These are phyloP conservation scores for Aspergillus intermedius DNA, from an alignment of 2,329 filamentous ascomycete genomes.

Conservation along the genomic window DNA sequence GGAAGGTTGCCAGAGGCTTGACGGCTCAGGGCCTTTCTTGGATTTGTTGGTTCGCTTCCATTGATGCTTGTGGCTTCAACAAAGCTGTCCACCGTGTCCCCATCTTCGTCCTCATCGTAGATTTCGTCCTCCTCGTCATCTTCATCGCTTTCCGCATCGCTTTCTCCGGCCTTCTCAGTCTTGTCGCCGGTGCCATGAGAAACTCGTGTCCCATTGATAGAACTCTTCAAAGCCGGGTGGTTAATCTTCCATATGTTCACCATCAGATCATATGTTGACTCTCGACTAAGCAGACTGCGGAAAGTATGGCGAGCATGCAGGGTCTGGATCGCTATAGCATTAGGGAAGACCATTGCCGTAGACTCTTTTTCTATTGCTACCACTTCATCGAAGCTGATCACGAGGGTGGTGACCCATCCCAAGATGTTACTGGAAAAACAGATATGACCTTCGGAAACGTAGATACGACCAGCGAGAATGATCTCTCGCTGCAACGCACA, in stretches of 20 bases:
- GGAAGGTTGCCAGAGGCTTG: slow-evolving; percentile 59
- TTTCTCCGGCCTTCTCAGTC: slow-evolving; percentile 69
- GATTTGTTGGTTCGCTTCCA: slow-evolving; percentile 45
- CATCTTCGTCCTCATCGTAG: slow-evolving; percentile 47
- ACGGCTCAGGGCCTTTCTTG: slow-evolving; percentile 53
- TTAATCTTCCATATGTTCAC: slow-evolving; percentile 98
- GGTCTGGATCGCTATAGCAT: slow-evolving; percentile 94
- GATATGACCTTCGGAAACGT: slow-evolving; percentile 93
- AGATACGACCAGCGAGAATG: slow-evolving; percentile 83
- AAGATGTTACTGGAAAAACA: slow-evolving; percentile 99
- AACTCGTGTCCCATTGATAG: slow-evolving; percentile 77
- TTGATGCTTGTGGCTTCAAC: slow-evolving; percentile 48
- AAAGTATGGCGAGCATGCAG: slow-evolving; percentile 93
- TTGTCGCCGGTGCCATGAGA: slow-evolving; percentile 80
- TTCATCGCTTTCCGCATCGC: slow-evolving; percentile 68
- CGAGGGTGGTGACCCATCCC: slow-evolving; percentile 93
- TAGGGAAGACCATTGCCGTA: slow-evolving; percentile 91
- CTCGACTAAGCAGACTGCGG: slow-evolving; percentile 86
- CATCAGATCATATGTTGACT: slow-evolving; percentile 94
- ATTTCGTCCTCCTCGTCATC: slow-evolving; percentile 66
- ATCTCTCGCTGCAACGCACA: slow-evolving; percentile 95
- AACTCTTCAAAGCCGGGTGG: slow-evolving; percentile 85
- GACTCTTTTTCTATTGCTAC: slow-evolving; percentile 95
- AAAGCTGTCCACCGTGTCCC: slow-evolving; percentile 54
- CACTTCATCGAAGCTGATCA: slow-evolving; percentile 97